A percentile compares a stretch with the other conserved stretches of the same genome.
Evolutionary conservation across 208 protist species (phyloP).

Genomic region (Acanthamoeba quina): DNA sequence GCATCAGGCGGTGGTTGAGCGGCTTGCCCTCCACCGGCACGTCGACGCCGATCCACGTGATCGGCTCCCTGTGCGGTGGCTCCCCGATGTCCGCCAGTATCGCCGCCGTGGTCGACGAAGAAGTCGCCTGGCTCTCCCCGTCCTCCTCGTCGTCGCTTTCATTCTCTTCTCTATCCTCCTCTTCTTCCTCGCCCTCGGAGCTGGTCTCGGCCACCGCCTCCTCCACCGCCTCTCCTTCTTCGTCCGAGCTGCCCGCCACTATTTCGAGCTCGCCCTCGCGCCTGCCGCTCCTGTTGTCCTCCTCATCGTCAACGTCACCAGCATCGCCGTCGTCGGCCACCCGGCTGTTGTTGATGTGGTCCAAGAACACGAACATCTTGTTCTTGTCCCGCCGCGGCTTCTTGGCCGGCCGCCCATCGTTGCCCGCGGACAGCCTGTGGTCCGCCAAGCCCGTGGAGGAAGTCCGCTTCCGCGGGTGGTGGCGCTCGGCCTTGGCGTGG

Average conservation of each 20-base stretch:
- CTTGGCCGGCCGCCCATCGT: background rate
- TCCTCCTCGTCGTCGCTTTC: background rate
- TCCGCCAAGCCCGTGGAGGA: no score
- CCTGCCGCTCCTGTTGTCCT: background rate
- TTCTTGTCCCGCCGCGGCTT: background rate
- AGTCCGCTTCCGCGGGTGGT: no score
- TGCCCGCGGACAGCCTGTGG: no score
- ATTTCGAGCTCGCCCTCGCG: background rate
- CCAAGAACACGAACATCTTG: slow-evolving; percentile 22
- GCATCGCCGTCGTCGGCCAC: background rate
- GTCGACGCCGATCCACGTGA: background rate
- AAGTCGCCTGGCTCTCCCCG: background rate
- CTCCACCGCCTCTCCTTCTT: background rate
- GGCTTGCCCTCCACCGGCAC: background rate
- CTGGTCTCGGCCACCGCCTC: background rate
- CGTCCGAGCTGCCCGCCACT: background rate
- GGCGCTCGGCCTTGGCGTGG: no score
- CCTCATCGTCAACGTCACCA: background rate
- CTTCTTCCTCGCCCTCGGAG: background rate
- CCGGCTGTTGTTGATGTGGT: slow-evolving; percentile 16
- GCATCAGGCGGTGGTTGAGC: background rate
- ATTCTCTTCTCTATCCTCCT: background rate
- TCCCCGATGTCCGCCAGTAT: background rate
- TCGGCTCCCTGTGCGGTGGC: background rate
- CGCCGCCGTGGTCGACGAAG: background rate